Base-by-base conservation (phyloP, 1,284 basidiomycete species). In the Xanthoconium separans region DNA sequence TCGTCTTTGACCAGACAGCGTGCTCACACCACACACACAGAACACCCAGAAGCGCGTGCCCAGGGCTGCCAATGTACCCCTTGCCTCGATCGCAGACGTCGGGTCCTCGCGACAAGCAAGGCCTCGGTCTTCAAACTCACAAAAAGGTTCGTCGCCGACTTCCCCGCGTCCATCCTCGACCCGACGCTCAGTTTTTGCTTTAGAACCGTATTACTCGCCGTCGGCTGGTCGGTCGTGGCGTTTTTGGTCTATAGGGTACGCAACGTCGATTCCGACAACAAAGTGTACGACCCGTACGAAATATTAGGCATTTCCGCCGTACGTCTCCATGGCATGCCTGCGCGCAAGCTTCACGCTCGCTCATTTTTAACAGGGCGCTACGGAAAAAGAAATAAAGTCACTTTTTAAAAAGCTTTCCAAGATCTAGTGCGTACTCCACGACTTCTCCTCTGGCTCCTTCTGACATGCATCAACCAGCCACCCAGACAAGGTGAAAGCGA, bases 361-460 rank as follows among this genome's bases (percentile, higher is more conserved):
- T 55, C 8, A 2, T 30, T n/a, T 24, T 29, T 24, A 2, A 2
- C 60, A 87, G 88, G 80, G 82, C 34, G 67, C 80, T 1, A 78
- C 87, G 6, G 89, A 96, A 65, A 95, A 96, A 73, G 90, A 95
- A 55, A 97, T 99, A 74, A 98, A 97, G 73, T 91, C 93, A 15
- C 92, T 95, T 71, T 99, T 90, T 80, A 97, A 95, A 76, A 91
- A 91, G 65, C 82, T 99, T n/a, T 95, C 94, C 2, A 80, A 89
- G 64, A 76, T 88, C 72, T 95, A 89, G 93, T 95, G 65, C 61
- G 89, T 80, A 29, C 20, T 37, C n/a, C 2, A 2, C 22, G 22
- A 22, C 7, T 3, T 24, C 7, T 16, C 7, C 4, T 36, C 40
- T 54, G 36, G n/a, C 9, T n/a, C 42, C 29, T 55, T 20, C 54